Evolutionary conservation across 2,329 filamentous ascomycete genomes (phyloP).

Genomic region (Teratosphaeria zuluensis): DNA sequence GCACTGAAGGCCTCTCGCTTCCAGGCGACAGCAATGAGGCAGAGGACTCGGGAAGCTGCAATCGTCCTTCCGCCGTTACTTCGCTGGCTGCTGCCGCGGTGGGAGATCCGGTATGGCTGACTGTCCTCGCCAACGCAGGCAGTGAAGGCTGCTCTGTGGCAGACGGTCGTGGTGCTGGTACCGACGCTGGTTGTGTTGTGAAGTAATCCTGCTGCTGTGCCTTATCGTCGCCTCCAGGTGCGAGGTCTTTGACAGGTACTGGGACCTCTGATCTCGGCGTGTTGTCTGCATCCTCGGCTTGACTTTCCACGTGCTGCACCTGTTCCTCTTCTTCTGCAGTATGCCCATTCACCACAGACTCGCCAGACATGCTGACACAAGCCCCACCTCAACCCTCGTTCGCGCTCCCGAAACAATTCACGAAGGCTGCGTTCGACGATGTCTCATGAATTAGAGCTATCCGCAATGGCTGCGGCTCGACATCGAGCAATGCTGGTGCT

Average conservation of each 20-base stretch:
- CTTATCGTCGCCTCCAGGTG: conserved; percentile 3
- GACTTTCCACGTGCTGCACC: conserved; percentile 3
- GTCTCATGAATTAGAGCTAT: conserved; percentile 7
- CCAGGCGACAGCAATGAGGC: conserved; percentile 1
- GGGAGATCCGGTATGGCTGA: conserved; percentile 2
- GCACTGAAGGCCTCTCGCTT: conserved; percentile 4
- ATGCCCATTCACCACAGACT: conserved; percentile 5
- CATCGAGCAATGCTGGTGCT: conserved; percentile 13
- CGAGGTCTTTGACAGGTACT: conserved; percentile 12
- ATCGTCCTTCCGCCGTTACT: conserved; percentile 13
- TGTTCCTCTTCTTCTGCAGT: conserved; percentile 3
- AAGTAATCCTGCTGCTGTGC: conserved; percentile 5
- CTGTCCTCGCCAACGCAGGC: conserved; percentile 1
- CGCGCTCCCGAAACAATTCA: not conserved
- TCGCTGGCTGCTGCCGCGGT: conserved; percentile 9
- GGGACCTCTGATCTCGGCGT: conserved; percentile 7
- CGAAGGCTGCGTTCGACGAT: not conserved
- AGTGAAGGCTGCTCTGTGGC: not conserved
- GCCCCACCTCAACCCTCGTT: not conserved
- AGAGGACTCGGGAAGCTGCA: conserved; percentile 7
- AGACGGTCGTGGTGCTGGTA: not conserved
- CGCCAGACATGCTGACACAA: conserved; percentile 14
- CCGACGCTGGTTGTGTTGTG: not conserved
- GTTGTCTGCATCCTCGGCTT: not conserved
- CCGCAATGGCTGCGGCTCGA: conserved; percentile 23